phyloP scores from a whole-genome alignment of 352 stramenopile species.

The Phytophthora boehmeriae region DNA sequence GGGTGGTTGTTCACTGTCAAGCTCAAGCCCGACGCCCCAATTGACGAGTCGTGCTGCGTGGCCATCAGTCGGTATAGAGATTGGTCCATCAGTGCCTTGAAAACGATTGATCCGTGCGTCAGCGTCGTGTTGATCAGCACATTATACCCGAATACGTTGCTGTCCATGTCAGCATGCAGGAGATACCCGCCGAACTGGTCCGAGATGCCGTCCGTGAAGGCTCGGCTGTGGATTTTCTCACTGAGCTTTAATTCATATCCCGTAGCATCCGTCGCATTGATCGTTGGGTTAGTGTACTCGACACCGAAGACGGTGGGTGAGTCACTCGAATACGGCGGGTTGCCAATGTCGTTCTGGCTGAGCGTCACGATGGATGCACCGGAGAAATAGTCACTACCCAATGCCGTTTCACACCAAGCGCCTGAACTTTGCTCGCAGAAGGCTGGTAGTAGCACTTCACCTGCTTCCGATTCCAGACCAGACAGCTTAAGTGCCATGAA shows the following conservation, averaged over 20 bases:
- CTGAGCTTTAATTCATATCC: slow-evolving; percentile 40
- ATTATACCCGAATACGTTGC: slow-evolving; percentile 48
- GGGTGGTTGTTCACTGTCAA: slow-evolving; percentile 58
- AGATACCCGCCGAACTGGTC: slow-evolving; percentile 50
- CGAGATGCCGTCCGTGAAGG: slow-evolving; percentile 26
- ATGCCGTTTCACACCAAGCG: slow-evolving; percentile 23
- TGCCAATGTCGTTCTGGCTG: slow-evolving; percentile 15
- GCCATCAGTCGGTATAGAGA: slow-evolving; percentile 46
- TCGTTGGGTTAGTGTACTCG: slow-evolving; percentile 28
- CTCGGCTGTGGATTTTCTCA: slow-evolving; percentile 43
- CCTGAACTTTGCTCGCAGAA: slow-evolving; percentile 24
- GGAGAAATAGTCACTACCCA: slow-evolving; percentile 27
- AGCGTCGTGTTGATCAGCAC: slow-evolving; percentile 57
- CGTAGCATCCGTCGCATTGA: slow-evolving; percentile 33
- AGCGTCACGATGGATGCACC: slow-evolving; percentile 20
- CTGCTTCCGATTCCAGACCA: slow-evolving; percentile 14
- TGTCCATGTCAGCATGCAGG: slow-evolving; percentile 26
- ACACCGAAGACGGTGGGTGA: slow-evolving; percentile 55
- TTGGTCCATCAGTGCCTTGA: slow-evolving; percentile 61
- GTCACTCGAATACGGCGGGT: slow-evolving; percentile 22
- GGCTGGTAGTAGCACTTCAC: slow-evolving; percentile 17
- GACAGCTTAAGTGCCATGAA: slow-evolving; percentile 28
- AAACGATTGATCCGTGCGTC: slow-evolving; percentile 45
- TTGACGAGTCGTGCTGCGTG: slow-evolving; percentile 16
- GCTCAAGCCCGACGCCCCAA: slow-evolving; percentile 13